These are phyloP conservation scores for Urochloa ruziziensis DNA, from an alignment of 176 grass and related monocot genomes.

Conservation along the genomic window DNA sequence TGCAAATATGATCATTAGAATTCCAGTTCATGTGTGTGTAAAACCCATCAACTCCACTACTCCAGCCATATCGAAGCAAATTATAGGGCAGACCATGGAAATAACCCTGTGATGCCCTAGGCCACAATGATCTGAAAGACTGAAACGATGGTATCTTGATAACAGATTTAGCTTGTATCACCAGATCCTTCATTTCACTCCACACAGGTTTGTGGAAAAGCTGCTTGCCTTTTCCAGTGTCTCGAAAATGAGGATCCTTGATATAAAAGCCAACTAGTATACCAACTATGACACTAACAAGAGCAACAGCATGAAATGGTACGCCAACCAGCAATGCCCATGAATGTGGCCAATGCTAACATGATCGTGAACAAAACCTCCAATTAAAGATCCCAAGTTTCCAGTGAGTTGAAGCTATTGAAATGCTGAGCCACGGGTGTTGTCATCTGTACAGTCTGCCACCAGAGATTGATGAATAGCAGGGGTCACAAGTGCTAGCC, in stretches of 20 bases:
- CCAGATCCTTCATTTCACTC: slow-evolving; percentile 52
- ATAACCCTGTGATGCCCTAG: slow-evolving; percentile 74
- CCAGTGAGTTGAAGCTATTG: slow-evolving; percentile 75
- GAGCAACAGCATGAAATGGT: slow-evolving; percentile 62
- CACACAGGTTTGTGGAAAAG: slow-evolving; percentile 22
- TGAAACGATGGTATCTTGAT: slow-evolving; percentile 68
- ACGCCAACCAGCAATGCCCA: slow-evolving; percentile 69
- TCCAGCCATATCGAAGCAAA: slow-evolving; percentile 79
- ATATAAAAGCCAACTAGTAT: slow-evolving; percentile 50
- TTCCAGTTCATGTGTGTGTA: slow-evolving; percentile 49
- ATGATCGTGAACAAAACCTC: slow-evolving; percentile 56
- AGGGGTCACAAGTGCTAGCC: slow-evolving; percentile 62
- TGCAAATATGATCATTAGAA: slow-evolving; percentile 45
- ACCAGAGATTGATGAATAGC: slow-evolving; percentile 80
- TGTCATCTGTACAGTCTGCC: slow-evolving; percentile 65
- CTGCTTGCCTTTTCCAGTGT: neutral
- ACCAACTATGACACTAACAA: slow-evolving; percentile 61
- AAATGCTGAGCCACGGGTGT: slow-evolving; percentile 56
- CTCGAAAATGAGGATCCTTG: slow-evolving; percentile 54
- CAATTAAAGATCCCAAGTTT: slow-evolving; percentile 65
- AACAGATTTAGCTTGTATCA: slow-evolving; percentile 52
- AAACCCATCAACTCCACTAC: slow-evolving; percentile 73
- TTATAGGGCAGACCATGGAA: slow-evolving; percentile 68
- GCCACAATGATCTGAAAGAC: slow-evolving; percentile 86
- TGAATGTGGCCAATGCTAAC: slow-evolving; percentile 53